Base-by-base conservation (phyloP, 116 monocot species). In the Papilionanthe hybrid region DNA sequence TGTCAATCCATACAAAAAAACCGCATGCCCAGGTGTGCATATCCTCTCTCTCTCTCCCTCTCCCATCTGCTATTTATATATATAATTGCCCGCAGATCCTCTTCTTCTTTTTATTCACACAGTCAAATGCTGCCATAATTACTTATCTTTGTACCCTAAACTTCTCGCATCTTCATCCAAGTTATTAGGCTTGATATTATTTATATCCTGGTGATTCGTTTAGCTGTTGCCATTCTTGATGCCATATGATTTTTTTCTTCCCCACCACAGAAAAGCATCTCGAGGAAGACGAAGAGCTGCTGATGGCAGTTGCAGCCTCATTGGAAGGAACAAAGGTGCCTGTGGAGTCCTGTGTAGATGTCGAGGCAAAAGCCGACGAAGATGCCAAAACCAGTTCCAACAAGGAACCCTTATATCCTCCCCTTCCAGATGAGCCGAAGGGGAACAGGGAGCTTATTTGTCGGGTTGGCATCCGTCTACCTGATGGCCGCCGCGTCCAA, bases 381-480 rank as follows among this genome's bases (percentile, higher is more conserved):
- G 81, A 73, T 11, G 68, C 56, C 19, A 80, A 74, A 32, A 18
- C 53, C n/a, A 83, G 75, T 25, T n/a, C 42, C 17, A 83, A 56
- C 28, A 71, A 75, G 48, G 86, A 76, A 73, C 87, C 60, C 4
- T 75, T 29, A 45, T 96, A 96, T 83, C 98, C 88, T 79, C 79
- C 91, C 22, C 92, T 98, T 20, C 94, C 91, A 28, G 98, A 94
- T 80, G 98, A 98, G 79, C 98, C 98, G 30, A 87, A 88, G 81
- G 91, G 68, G 37, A 79, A 79, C 77, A 89, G 81, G 72, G 87
- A 89, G 17, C 83, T 91, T 37, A 69, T 93, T 47, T 94, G 92
- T 55, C 88, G 87, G 65, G 94, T 98, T 50, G 94, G 88, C 72
- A 86, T 98, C 55, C 92, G 94, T 53, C 87, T 98, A 2, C 98